Conservation (phyloP, 1,284 basidiomycete species). For the Rhodotorula mucilaginosa region DNA sequence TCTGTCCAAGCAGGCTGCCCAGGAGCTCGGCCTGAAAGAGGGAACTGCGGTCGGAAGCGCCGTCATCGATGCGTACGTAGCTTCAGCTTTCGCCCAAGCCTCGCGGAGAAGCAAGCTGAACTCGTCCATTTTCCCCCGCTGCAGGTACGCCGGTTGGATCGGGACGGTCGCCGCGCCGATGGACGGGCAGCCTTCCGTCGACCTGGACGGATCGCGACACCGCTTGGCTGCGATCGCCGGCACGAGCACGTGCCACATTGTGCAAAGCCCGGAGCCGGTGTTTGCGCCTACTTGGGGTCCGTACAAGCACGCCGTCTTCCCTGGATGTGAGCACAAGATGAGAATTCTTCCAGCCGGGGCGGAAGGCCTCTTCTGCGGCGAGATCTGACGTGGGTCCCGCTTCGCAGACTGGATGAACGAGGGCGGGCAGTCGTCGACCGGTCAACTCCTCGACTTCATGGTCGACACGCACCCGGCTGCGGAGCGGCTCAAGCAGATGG, state of each 20-base stretch:
- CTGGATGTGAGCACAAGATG: slow-evolving; percentile 58
- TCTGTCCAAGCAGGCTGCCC: slow-evolving; percentile 71
- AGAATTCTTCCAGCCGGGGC: background rate
- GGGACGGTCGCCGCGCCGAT: slow-evolving; percentile 85
- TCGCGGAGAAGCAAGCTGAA: background rate
- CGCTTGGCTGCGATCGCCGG: slow-evolving; percentile 91
- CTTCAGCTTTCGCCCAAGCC: background rate
- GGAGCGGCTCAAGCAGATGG: slow-evolving; percentile 60
- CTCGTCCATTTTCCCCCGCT: background rate
- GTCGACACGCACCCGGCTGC: slow-evolving; percentile 88
- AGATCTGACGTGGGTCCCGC: background rate
- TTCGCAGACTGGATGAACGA: slow-evolving; percentile 82
- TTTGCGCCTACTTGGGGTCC: slow-evolving; percentile 96
- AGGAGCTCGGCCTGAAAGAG: slow-evolving; percentile 76
- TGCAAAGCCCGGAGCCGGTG: slow-evolving; percentile 68
- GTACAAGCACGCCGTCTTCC: slow-evolving; percentile 85
- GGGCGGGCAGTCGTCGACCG: slow-evolving; percentile 95
- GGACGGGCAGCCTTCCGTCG: slow-evolving; percentile 52
- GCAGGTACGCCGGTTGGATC: slow-evolving; percentile 88
- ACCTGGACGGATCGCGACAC: slow-evolving; percentile 57
- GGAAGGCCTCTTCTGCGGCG: no score
- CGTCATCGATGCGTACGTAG: slow-evolving; percentile 80
- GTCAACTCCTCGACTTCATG: slow-evolving; percentile 82
- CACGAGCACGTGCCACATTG: slow-evolving; percentile 92
- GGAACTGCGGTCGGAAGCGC: slow-evolving; percentile 94